Percentiles rank a stretch among this genome's conserved stretches.
Conservation (phyloP, 106 monocot species). For the Narthecium ossifragum region DNA sequence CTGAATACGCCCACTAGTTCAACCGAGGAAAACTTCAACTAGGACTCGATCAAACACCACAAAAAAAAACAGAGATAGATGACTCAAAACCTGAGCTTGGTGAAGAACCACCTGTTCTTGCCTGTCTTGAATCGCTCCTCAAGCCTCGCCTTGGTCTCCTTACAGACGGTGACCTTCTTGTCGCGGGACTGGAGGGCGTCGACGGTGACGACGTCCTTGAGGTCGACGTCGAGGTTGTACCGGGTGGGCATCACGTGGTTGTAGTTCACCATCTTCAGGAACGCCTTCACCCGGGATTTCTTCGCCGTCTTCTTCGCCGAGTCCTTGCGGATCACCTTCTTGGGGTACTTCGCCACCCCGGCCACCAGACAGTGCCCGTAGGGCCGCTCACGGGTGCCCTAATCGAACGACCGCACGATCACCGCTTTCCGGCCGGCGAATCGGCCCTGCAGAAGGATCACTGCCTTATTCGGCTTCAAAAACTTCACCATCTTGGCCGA, state of each 20-base stretch:
- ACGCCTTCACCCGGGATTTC: slow-evolving; percentile 61
- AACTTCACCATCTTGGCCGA: slow-evolving; percentile 59
- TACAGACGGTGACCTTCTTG: slow-evolving; percentile 44
- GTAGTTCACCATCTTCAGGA: slow-evolving; percentile 65
- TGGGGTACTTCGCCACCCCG: slow-evolving; percentile 51
- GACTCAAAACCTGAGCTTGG: slow-evolving; percentile 45
- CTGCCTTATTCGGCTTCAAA: slow-evolving; percentile 58
- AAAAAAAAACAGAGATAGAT: too few species aligned
- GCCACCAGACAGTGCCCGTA: slow-evolving; percentile 66
- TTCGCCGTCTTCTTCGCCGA: slow-evolving; percentile 50
- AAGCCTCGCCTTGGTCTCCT: slow-evolving; percentile 43
- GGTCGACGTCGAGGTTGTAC: slow-evolving; percentile 58
- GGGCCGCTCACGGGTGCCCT: slow-evolving; percentile 52
- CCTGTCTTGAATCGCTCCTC: slow-evolving; percentile 68
- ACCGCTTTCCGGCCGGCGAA: slow-evolving; percentile 63
- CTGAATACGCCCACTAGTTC: too few species aligned
- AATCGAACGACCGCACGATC: slow-evolving; percentile 51
- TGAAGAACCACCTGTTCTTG: slow-evolving; percentile 68
- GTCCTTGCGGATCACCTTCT: slow-evolving; percentile 60
- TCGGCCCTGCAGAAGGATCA: slow-evolving; percentile 54
- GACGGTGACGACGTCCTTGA: slow-evolving; percentile 43
- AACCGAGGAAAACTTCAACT: too few species aligned
- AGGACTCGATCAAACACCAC: too few species aligned
- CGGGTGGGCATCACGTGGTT: slow-evolving; percentile 61
- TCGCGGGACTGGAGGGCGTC: slow-evolving; percentile 40